phyloP scores from a whole-genome alignment of 306 rosid species.

The Inga laurina region DNA sequence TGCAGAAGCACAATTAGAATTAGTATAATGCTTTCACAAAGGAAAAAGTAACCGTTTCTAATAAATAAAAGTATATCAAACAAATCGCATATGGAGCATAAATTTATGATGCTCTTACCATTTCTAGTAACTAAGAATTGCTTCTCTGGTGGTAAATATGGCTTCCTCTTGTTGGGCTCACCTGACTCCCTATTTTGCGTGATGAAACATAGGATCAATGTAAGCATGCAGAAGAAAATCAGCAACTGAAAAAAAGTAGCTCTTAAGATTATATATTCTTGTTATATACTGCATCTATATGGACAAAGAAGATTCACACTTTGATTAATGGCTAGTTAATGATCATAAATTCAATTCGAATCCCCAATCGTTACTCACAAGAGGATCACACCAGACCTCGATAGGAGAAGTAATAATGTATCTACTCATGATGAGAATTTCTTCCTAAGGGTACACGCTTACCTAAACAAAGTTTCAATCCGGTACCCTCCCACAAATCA shows the following conservation, averaged over 20 bases:
- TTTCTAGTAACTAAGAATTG: slow-evolving; percentile 92
- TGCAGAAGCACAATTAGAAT: neutral
- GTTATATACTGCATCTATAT: neutral
- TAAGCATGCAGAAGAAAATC: slow-evolving; percentile 5
- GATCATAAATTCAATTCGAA: slow-evolving; percentile 4
- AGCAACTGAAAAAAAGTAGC: neutral
- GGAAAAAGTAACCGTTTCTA: neutral
- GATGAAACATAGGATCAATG: neutral
- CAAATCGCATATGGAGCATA: neutral
- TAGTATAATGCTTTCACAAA: neutral
- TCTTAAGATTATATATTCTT: neutral
- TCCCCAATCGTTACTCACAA: neutral
- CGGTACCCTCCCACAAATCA: neutral
- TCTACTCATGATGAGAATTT: neutral
- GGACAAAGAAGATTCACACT: neutral
- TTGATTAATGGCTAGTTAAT: neutral
- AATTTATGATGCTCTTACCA: slow-evolving; percentile 46
- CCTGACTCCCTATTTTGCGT: slow-evolving; percentile 81
- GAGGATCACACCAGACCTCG: neutral
- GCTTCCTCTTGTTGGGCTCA: slow-evolving; percentile 87
- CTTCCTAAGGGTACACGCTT: neutral
- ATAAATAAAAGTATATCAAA: neutral
- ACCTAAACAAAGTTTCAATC: neutral
- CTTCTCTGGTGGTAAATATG: slow-evolving; percentile 81
- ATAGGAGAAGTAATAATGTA: neutral